Percentiles rank a stretch among this genome's conserved stretches.
Conservation (phyloP, 2,329 filamentous ascomycete species). For the Fusarium phyllophilum region DNA sequence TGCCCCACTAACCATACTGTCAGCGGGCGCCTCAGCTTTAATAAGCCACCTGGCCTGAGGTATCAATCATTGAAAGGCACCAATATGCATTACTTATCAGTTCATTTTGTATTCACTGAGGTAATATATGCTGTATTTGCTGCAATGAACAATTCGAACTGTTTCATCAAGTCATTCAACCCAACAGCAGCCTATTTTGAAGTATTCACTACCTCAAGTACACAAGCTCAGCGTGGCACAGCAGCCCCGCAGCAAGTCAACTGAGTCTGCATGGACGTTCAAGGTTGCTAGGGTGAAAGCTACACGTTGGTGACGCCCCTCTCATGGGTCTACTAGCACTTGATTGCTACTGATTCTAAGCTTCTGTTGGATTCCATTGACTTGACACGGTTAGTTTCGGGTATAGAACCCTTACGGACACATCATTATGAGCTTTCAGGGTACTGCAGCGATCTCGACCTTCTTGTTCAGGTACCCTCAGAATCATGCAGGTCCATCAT, state of each 20-base stretch:
- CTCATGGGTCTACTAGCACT: conserved; percentile 3
- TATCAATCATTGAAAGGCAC: neutral
- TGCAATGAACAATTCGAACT: neutral
- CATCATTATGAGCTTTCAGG: neutral
- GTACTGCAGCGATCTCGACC: neutral
- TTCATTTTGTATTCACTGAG: neutral
- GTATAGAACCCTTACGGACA: neutral
- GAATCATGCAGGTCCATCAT: conserved; percentile 11
- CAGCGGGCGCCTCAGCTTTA: conserved; percentile 20
- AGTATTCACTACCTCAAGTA: neutral
- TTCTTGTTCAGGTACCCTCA: neutral
- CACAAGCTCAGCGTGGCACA: conserved; percentile 2
- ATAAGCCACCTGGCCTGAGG: conserved; percentile 23
- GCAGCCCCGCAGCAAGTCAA: conserved; percentile 19
- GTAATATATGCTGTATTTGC: too few relatives aligned
- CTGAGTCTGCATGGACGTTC: neutral
- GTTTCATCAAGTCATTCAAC: neutral
- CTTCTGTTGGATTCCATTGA: conserved; percentile 28
- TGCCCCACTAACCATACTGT: conserved; percentile 13
- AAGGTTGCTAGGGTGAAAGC: conserved; percentile 1
- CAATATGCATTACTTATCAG: neutral
- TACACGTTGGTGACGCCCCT: conserved; percentile 5
- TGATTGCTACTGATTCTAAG: neutral
- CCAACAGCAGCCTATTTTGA: neutral
- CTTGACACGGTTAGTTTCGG: neutral